A percentile compares a stretch with the other conserved stretches of the same genome.
Conservation (phyloP, 345 rosid species). For the Populus simonii region DNA sequence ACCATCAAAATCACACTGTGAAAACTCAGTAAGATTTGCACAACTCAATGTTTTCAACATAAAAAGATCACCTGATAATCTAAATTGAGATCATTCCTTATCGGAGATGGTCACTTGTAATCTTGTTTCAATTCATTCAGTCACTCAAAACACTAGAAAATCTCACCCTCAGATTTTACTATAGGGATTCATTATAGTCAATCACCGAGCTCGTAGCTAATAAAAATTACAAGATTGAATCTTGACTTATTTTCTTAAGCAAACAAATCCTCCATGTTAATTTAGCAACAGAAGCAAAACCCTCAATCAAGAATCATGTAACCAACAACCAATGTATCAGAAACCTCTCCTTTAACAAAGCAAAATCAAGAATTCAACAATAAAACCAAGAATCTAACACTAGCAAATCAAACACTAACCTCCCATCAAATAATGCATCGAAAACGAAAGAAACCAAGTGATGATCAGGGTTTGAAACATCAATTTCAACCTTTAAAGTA, state of each 20-base stretch:
- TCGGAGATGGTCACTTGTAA: background rate
- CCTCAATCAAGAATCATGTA: background rate
- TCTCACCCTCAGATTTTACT: background rate
- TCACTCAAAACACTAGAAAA: background rate
- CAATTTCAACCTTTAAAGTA: conserved; percentile 61
- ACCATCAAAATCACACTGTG: background rate
- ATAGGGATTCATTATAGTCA: background rate
- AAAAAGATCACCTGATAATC: background rate
- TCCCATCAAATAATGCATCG: conserved; percentile 83
- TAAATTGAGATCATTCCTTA: background rate
- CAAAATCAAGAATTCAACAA: background rate
- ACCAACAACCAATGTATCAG: conserved; percentile 5
- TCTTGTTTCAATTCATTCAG: background rate
- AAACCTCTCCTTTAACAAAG: background rate
- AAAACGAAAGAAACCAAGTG: conserved; percentile 81
- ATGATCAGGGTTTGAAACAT: conserved; percentile 62
- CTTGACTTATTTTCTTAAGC: conserved; percentile 4
- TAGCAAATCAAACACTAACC: conserved; percentile 36
- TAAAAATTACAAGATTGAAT: background rate
- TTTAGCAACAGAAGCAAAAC: conserved; percentile 6
- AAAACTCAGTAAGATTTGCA: background rate
- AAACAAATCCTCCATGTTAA: background rate
- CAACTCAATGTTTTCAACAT: background rate
- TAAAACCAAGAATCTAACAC: background rate
- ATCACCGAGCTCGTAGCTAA: background rate